Base-by-base conservation (phyloP, 257 asterid genomes). In the Lantana camara region DNA sequence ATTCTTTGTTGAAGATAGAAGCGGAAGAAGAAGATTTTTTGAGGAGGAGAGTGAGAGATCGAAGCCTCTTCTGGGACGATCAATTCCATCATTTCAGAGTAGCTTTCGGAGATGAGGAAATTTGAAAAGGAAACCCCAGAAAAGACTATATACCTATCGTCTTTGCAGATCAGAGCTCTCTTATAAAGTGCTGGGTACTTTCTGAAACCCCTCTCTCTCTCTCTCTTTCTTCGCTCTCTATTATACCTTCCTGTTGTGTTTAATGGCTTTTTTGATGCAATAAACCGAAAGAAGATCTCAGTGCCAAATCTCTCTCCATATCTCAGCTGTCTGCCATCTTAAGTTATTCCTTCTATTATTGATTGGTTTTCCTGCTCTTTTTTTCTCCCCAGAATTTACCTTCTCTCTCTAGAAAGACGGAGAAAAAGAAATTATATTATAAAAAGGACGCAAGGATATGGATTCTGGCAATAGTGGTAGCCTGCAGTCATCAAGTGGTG, bases 401-500 rank as follows among this genome's bases (percentile, higher is more conserved):
- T 64, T 49, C 58, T 47, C 50, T 30, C 49, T 60, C 15, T 54
- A 40, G 14, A n/a, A 14, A 13, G 5, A 67, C 60, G 42, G 40
- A 17, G 9, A 29, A 16, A 38, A 17, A 9, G 35, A 13, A 15
- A 13, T 2, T 27, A 27, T 27, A 5, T 27, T 27, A 5, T 27
- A 27, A 2, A 27, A 27, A 27, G 5, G 32, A 5, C 32, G 5
- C 32, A 37, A 1, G 35, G 10, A 5, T 0, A 85, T 84, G 93
- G 91, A 90, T 73, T 87, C 95, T 19, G 77, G 78, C 68, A 79
- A 81, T 44, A 89, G 95, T 66, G 96, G 82, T 13, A 86, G 95
- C 70, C 45, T 77, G 2, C 90, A 83, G 69, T 85, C 97, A 15
- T 90, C 96, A 2, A 80, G 95, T 66, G 91, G 83, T 10, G 85